Conservation (phyloP, 352 stramenopile species). For the Globisporangium polare region DNA sequence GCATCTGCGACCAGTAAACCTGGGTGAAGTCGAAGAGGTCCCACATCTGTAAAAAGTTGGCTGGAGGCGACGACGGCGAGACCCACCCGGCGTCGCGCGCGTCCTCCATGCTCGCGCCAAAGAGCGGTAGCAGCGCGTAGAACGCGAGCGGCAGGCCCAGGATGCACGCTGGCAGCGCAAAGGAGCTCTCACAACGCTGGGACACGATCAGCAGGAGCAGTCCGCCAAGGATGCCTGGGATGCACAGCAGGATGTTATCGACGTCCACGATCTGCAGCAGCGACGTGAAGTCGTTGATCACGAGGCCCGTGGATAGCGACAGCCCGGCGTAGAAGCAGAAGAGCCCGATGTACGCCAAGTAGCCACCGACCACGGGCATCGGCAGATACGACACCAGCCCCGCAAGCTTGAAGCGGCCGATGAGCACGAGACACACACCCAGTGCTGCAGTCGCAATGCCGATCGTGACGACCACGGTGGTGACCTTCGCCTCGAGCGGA, state of each 20-base stretch:
- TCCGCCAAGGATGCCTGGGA: conserved; percentile 82
- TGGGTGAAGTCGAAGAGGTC: conserved; percentile 90
- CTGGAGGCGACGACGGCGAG: conserved; percentile 53
- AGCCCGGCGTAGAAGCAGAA: conserved; percentile 94
- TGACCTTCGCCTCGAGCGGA: conserved; percentile 77
- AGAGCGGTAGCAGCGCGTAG: conserved; percentile 82
- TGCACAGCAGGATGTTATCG: conserved; percentile 74
- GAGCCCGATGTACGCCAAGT: conserved; percentile 97
- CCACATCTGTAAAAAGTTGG: conserved; percentile 70
- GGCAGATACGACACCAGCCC: conserved; percentile 96
- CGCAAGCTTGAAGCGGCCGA: conserved; percentile 93
- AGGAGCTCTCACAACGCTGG: conserved; percentile 75
- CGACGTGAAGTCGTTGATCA: conserved; percentile 87
- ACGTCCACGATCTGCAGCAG: conserved; percentile 63
- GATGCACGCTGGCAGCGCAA: conserved; percentile 77
- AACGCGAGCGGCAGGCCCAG: conserved; percentile 89
- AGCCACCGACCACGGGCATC: conserved; percentile 96
- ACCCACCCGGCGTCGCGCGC: conserved; percentile 92
- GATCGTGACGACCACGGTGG: conserved; percentile 94
- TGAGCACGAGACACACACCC: conserved; percentile 91
- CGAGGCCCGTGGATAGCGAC: conserved; percentile 87
- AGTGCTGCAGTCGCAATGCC: conserved; percentile 89
- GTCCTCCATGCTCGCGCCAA: conserved; percentile 84
- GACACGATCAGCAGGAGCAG: conserved; percentile 80
- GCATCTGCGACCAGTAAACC: conserved; percentile 89